Base-by-base conservation (phyloP, 805 yeast genomes). In the Pichia thaimueangensis region DNA sequence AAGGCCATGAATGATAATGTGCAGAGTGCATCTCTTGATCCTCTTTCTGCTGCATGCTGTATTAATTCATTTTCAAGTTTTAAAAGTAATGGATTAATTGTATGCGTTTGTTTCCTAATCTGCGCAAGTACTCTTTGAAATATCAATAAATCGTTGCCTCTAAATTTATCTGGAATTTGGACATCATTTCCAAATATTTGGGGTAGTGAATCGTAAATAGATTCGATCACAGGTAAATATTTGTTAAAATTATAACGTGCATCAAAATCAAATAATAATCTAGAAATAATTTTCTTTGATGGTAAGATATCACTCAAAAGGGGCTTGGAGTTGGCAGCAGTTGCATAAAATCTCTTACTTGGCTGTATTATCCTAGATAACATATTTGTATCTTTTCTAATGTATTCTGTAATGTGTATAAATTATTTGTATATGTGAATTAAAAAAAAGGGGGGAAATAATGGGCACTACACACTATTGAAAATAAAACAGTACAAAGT, bases 41-140 rank as follows among this genome's bases (percentile, higher is more conserved):
- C 96, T 54, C 77, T 54, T 53, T 85, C 94, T 0, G 95, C 95
- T 12, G 95, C 86, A 39, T 72, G 73, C 46, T 87, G 94, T n/a
- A 88, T 72, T 17, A 89, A 59, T 48, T 76, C 80, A 48, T 79
- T 76, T 56, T 88, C 96, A 28, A 86, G 63, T 12, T 65, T 74
- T 5, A 82, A 64, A 17, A 82, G 62, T 47, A 78, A 65, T 39
- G 57, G 71, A 51, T 82, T 80, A 3, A 74, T 67, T 0, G 81
- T 67, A 45, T 80, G 80, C 1, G 89, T 76, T 27, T 74, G 70
- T 6, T 63, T 66, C 33, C 96, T 60, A 39, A 83, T 68, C 40
- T 74, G 76, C 36, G 76, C 79, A 22, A 88, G 62, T 0, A 84
- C 79, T 23, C 73, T 70, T 57, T 85, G 86, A 65, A 86, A 77